phyloP scores from a whole-genome alignment of 345 rosid genomes.

The Melastoma malabathricum region DNA sequence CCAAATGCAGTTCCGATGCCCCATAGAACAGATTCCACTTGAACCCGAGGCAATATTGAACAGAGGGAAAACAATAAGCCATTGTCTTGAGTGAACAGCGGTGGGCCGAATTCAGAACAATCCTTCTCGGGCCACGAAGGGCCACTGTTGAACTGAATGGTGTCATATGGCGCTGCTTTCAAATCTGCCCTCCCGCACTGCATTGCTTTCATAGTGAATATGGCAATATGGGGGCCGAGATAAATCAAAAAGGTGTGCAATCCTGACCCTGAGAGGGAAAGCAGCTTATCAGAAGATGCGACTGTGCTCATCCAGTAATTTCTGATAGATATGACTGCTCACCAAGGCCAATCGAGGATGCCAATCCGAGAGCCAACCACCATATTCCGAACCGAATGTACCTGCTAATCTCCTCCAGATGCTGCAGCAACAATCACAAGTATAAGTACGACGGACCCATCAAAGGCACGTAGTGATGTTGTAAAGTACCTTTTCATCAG shows the following conservation, averaged over 20 bases:
- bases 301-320: too few relatives aligned
- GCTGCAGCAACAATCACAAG: conserved; percentile 29
- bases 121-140: conserved; percentile 93
- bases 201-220: conserved; percentile 87
- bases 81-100: conserved; percentile 33
- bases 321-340: conserved; percentile 10
- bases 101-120: conserved; percentile 79
- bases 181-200: conserved; percentile 91
- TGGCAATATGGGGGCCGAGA: conserved; percentile 93
- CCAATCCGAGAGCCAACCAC: conserved; percentile 97
- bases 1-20: conserved; percentile 97
- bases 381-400: conserved; percentile 65
- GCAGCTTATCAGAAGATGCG: too few relatives aligned
- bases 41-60: conserved; percentile 83
- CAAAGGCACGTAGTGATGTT: not conserved
- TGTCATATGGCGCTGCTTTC: conserved; percentile 87
- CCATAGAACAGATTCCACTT: conserved; percentile 82
- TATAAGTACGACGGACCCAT: not conserved
- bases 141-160: conserved; percentile 65
- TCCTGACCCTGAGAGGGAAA: conserved; percentile 67
- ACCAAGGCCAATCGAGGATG: conserved; percentile 99
- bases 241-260: conserved; percentile 92
- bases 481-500: conserved; percentile 62
- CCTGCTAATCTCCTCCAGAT: conserved; percentile 51
- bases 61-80: conserved; percentile 71